Evolutionary conservation across 225 moss, liverwort and hornwort genomes (phyloP).

Genomic region (Physcomitrium patens): DNA sequence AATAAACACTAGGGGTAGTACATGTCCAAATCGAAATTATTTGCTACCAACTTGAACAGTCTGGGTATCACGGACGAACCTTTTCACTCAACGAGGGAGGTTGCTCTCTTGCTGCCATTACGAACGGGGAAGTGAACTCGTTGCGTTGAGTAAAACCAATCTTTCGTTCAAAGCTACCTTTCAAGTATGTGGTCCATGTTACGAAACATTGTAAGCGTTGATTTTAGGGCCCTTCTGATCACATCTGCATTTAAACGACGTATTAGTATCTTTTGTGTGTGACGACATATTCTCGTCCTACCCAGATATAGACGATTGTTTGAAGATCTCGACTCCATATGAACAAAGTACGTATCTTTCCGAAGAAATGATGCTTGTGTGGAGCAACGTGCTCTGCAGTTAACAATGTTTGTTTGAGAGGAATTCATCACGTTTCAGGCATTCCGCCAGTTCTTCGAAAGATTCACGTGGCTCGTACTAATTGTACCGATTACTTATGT

Average conservation of each 20-base stretch:
- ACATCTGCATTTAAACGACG: constrained; percentile 30
- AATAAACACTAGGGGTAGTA: not conserved
- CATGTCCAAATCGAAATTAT: not conserved
- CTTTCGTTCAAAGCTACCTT: not conserved
- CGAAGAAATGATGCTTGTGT: not conserved
- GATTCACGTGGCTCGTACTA: too few relatives aligned
- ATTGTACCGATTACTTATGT: too few relatives aligned
- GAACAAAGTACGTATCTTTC: not conserved
- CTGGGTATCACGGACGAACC: constrained; percentile 20
- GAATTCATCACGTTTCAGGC: not conserved
- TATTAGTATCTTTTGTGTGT: constrained; percentile 10
- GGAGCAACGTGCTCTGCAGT: not conserved
- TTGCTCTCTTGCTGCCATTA: not conserved
- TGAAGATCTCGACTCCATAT: not conserved
- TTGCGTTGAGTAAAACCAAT: constrained; percentile 4
- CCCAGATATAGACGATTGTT: not conserved
- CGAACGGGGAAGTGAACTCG: not conserved
- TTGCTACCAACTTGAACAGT: too few relatives aligned
- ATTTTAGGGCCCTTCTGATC: constrained; percentile 48
- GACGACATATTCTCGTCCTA: not conserved
- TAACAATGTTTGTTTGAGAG: not conserved
- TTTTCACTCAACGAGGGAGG: constrained; percentile 10
- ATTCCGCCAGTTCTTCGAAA: not conserved
- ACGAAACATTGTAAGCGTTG: constrained; percentile 44
- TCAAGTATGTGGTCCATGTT: constrained; percentile 1